phyloP scores from a whole-genome alignment of 768 basidiomycete genomes.

The Dendrothele bispora region DNA sequence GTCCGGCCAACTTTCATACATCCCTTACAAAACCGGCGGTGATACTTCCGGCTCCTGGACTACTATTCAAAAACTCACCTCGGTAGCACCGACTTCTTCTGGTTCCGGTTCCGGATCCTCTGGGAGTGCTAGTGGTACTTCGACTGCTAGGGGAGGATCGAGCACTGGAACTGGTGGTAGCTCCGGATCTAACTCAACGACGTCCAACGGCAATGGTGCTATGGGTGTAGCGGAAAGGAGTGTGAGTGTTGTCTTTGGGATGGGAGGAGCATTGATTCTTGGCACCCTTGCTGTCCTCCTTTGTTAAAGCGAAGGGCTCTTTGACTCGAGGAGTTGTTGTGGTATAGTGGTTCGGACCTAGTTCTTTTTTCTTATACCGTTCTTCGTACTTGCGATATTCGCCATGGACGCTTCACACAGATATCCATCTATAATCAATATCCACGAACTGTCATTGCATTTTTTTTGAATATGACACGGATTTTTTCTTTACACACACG shows the following conservation, averaged over 20 bases:
- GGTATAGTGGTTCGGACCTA: too few relatives aligned
- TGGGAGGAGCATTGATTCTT: slow-evolving; percentile 1
- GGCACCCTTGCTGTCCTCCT: slow-evolving; percentile 2
- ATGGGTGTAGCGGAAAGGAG: background rate
- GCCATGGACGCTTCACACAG: too few relatives aligned
- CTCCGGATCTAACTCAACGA: background rate
- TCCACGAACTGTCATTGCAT: too few relatives aligned
- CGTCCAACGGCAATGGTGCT: background rate
- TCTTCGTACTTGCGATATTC: too few relatives aligned
- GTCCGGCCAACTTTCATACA: slow-evolving; percentile 43
- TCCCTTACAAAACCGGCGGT: slow-evolving; percentile 19
- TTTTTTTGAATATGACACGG: too few relatives aligned
- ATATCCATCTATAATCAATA: too few relatives aligned
- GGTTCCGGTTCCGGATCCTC: background rate
- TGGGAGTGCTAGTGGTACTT: background rate
- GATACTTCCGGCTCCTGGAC: slow-evolving; percentile 14
- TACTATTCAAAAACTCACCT: slow-evolving; percentile 3
- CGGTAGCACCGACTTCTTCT: slow-evolving; percentile 8
- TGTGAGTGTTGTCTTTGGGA: slow-evolving; percentile 1
- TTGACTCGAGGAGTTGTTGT: too few relatives aligned
- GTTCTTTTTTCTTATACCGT: too few relatives aligned
- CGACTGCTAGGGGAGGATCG: background rate
- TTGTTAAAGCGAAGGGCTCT: too few relatives aligned
- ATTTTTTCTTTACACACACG: too few relatives aligned
- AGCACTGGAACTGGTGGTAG: background rate